Conservation (phyloP, 2,329 filamentous ascomycete genomes). For the Pseudovirgaria hyperparasitica region DNA sequence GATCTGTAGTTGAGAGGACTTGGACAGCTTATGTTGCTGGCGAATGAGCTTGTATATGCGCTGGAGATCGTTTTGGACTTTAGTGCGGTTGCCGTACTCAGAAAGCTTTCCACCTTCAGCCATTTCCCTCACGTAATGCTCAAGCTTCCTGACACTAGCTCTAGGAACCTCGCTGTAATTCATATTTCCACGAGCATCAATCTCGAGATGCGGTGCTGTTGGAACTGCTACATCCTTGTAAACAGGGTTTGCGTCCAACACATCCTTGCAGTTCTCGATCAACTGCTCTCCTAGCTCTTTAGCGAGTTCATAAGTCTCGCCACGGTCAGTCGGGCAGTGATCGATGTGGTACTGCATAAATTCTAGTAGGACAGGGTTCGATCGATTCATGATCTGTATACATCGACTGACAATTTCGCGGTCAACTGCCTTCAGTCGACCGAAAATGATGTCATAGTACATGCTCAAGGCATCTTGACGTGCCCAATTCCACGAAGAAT, state of each 20-base stretch:
- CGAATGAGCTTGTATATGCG: slow-evolving; percentile 97
- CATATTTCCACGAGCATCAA: slow-evolving; percentile 84
- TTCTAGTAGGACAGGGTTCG: slow-evolving; percentile 86
- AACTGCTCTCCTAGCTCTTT: slow-evolving; percentile 88
- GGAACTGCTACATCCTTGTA: slow-evolving; percentile 95
- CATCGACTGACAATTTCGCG: slow-evolving; percentile 97
- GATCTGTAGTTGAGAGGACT: slow-evolving; percentile 91
- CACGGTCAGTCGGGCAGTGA: slow-evolving; percentile 90
- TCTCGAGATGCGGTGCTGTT: slow-evolving; percentile 82
- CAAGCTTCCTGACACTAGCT: slow-evolving; percentile 84
- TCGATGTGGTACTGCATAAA: slow-evolving; percentile 99
- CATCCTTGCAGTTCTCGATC: slow-evolving; percentile 95
- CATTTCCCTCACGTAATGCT: slow-evolving; percentile 98
- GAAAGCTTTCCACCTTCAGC: slow-evolving; percentile 96
- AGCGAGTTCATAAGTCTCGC: slow-evolving; percentile 95
- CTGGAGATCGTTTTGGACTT: slow-evolving; percentile 90
- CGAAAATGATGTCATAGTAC: slow-evolving; percentile 99
- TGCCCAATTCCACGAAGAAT: slow-evolving; percentile 99
- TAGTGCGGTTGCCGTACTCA: slow-evolving; percentile 94
- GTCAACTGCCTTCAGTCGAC: slow-evolving; percentile 81
- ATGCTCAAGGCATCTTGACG: slow-evolving; percentile 94
- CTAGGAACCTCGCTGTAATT: slow-evolving; percentile 82
- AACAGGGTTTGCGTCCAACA: slow-evolving; percentile 67
- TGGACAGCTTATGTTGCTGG: slow-evolving; percentile 95
- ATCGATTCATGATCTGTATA: slow-evolving; percentile 98